These are phyloP conservation scores for Naematelia encephala DNA, from an alignment of 768 basidiomycete species.

Conservation along the genomic window DNA sequence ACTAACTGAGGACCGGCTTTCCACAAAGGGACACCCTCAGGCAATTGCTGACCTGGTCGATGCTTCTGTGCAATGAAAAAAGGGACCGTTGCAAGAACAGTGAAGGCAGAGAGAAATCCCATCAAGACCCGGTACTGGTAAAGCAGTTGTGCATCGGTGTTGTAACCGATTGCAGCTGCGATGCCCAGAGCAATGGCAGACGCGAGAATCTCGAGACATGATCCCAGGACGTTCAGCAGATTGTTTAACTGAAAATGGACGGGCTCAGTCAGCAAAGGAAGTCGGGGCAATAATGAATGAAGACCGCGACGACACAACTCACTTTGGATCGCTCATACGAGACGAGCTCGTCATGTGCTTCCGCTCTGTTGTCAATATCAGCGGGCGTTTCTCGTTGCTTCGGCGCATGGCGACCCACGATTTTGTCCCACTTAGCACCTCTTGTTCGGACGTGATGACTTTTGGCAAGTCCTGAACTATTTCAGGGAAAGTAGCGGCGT, in stretches of 20 bases:
- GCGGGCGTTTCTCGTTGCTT: too few relatives aligned
- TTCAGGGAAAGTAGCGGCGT: constrained; percentile 14
- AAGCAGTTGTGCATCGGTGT: constrained; percentile 3
- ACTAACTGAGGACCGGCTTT: constrained; percentile 14
- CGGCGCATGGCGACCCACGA: constrained; percentile 7
- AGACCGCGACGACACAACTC: background rate
- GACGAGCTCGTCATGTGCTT: constrained; percentile 14
- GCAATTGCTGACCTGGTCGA: constrained; percentile 20
- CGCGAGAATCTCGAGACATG: constrained; percentile 3
- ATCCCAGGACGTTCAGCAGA: constrained; percentile 15
- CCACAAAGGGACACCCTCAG: constrained; percentile 7
- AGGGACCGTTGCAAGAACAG: constrained; percentile 8
- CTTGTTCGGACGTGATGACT: constrained; percentile 14
- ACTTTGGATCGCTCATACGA: constrained; percentile 13
- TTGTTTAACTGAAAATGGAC: constrained; percentile 13
- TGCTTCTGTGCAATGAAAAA: constrained; percentile 15
- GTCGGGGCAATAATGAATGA: too few relatives aligned
- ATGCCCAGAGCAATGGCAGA: constrained; percentile 17
- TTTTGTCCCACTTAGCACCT: constrained; percentile 10
- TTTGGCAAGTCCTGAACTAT: constrained; percentile 19
- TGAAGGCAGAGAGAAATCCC: constrained; percentile 12
- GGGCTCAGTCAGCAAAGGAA: background rate
- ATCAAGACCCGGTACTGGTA: constrained; percentile 10
- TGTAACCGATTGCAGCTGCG: constrained; percentile 8
- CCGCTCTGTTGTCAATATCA: constrained; percentile 10